phyloP scores from a whole-genome alignment of 129 eudicot species.

The Glebionis coronaria region DNA sequence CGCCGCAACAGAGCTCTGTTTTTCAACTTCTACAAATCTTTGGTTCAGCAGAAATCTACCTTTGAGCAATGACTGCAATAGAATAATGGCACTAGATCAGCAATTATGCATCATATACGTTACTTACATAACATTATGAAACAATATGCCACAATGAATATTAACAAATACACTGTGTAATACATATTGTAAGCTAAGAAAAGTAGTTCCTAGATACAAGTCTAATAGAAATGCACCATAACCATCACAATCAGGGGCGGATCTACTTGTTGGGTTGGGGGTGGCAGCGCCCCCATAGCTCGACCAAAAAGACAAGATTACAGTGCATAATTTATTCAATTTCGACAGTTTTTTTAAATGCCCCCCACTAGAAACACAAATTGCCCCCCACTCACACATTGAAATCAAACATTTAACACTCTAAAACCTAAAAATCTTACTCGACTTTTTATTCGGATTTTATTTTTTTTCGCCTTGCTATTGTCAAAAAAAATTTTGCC shows the following conservation, averaged over 20 bases:
- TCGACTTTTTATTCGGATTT: no score
- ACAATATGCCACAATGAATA: background rate
- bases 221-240: conserved; percentile 3
- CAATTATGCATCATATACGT: background rate
- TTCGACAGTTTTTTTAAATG: no score
- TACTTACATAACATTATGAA: background rate
- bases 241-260: conserved; percentile 8
- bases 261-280: no score
- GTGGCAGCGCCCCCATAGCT: no score
- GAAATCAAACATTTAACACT: no score
- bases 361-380: no score
- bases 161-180: background rate
- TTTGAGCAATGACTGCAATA: conserved; percentile 55
- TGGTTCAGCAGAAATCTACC: conserved; percentile 62
- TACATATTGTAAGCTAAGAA: background rate
- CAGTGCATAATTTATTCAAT: no score
- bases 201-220: background rate
- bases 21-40: conserved; percentile 40
- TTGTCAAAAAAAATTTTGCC: no score
- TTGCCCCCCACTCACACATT: no score
- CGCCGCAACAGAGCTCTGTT: conserved; percentile 50
- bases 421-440: no score
- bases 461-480: no score
- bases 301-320: no score
- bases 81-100: conserved; percentile 25